Evolutionary conservation across 2,329 filamentous ascomycete species (phyloP), one percentile per base, ranked within the genome.

Genomic region (Colletotrichum tofieldiae): DNA sequence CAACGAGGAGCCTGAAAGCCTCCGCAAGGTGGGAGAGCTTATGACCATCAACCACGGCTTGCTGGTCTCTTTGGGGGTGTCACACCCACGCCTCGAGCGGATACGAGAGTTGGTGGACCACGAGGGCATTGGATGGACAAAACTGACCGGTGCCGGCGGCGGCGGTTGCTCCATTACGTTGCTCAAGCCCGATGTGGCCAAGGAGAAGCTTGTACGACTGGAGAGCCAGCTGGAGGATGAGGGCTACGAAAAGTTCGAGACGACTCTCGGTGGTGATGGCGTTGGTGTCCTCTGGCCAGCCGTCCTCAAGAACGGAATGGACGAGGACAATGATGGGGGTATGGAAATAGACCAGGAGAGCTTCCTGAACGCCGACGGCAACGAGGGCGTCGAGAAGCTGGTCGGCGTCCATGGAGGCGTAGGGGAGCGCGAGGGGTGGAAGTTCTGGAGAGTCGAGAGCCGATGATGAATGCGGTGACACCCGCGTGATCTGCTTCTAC

Each of bases 81-180:
- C 95, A 2, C 96, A 99, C 81, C 97, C 96, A 0, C 92, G 95
- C 58, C 88, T 99, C 35, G 96, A 99, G 83, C 91, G 96, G 41
- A 92, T 99, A 76, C 91, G 96, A 74, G 96, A 98, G 83, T 86
- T 99, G 35, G 93, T 97, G 60, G 96, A 99, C 76, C 91, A 96
- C 77, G 90, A 94, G 68, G 93, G 93, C 51, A 93, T 98, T 67
- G 96, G 96, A 39, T 99, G 95, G 95, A 98, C 96, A 16, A 99
- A 99, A 82, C 88, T 99, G 69, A 99, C 96, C 0, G 96, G 96
- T 43, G 96, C 96, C 1, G 96, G 96, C 29, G 97, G 96, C 16
- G 97, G 96, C 68, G 96, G 96, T 3, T 98, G 97, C 82, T 96
- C 95, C 3, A 98, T 99, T 76, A 97, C 96, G 0, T 86, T 99